Evolutionary conservation across 2,329 filamentous ascomycete species (phyloP).

Genomic region (Westerdykella aurantiaca): DNA sequence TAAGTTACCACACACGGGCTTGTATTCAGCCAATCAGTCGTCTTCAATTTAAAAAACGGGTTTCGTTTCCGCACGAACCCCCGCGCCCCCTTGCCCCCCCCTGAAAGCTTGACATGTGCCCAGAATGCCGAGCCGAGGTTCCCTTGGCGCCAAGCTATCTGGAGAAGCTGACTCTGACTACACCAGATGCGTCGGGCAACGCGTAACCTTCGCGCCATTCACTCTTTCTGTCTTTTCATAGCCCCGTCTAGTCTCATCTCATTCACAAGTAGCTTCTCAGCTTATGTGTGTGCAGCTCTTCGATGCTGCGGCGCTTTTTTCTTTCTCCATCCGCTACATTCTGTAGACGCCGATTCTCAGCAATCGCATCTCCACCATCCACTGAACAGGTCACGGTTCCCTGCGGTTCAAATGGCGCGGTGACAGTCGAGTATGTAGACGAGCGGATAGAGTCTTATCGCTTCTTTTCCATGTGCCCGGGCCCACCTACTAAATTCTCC

Average conservation of each 20-base stretch:
- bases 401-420: constrained; percentile 40
- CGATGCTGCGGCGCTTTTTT: constrained; percentile 13
- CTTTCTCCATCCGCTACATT: constrained; percentile 5
- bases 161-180: too few species aligned
- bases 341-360: constrained; percentile 15
- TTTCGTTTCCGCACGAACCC: too few species aligned
- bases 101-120: too few species aligned
- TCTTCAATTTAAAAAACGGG: neutral
- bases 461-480: neutral
- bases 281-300: constrained; percentile 1
- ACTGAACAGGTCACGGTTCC: constrained; percentile 31
- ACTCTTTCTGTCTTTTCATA: too few species aligned
- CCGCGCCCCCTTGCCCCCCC: too few species aligned
- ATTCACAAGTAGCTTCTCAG: too few species aligned
- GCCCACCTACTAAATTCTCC: constrained; percentile 6
- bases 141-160: too few species aligned
- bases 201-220: constrained; percentile 1
- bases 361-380: constrained; percentile 15
- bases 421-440: constrained; percentile 37
- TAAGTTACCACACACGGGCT: neutral
- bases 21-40: neutral
- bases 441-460: too few species aligned
- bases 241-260: too few species aligned
- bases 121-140: too few species aligned
- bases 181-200: too few species aligned